A percentile compares a stretch with the other conserved stretches of the same genome.
These are phyloP conservation scores for Entophlyctis luteolus DNA, from an alignment of 192 early-diverging fungal species.

Conservation along the genomic window DNA sequence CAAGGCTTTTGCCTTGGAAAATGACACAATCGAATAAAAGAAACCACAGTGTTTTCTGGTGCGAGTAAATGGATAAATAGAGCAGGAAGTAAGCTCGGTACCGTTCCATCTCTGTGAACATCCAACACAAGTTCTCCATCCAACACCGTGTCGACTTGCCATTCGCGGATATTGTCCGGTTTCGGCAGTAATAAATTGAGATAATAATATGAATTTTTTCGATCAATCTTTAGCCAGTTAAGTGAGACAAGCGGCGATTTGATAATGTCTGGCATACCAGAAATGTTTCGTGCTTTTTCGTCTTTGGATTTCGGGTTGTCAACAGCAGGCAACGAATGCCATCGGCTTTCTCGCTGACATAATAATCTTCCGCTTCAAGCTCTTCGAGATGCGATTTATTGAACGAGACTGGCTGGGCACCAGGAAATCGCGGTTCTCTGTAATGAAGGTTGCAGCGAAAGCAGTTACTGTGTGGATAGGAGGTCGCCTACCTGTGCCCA, in stretches of 20 bases:
- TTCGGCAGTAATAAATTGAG: conserved; percentile 56
- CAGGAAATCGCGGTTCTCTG: conserved; percentile 44
- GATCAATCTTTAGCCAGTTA: conserved; percentile 66
- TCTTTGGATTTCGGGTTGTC: conserved; percentile 20
- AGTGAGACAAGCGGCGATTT: too few species aligned
- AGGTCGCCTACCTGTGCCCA: not conserved
- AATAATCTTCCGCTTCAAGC: conserved; percentile 53
- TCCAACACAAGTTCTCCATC: conserved; percentile 92
- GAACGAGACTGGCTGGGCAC: conserved; percentile 57
- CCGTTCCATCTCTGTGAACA: conserved; percentile 47
- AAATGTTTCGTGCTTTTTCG: conserved; percentile 28
- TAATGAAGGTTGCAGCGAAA: not conserved
- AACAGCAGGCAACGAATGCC: conserved; percentile 53
- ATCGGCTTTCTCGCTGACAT: conserved; percentile 59
- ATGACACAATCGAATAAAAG: conserved; percentile 69
- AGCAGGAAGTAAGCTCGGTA: too few species aligned
- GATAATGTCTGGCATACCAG: conserved; percentile 20
- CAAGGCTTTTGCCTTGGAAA: conserved; percentile 51
- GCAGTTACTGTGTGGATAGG: not conserved
- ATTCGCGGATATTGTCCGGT: conserved; percentile 31
- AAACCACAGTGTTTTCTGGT: conserved; percentile 37
- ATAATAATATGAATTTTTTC: conserved; percentile 79
- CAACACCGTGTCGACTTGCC: conserved; percentile 71
- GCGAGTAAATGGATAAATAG: not conserved
- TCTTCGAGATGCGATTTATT: conserved; percentile 36